phyloP scores from a whole-genome alignment of 2,329 filamentous ascomycete species.

The Ophiosphaerella narmari region DNA sequence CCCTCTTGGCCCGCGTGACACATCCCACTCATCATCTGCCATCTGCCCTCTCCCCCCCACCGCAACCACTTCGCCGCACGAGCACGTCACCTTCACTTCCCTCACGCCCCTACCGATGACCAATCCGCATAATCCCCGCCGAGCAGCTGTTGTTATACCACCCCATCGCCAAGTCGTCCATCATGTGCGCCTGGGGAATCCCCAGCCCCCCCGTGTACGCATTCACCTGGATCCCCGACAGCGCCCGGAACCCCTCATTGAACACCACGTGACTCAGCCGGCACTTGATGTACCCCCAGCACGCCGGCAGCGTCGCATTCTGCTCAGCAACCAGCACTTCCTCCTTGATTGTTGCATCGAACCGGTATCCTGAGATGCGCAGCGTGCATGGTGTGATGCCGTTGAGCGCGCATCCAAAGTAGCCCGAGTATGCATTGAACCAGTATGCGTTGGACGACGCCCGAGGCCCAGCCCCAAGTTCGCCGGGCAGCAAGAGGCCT shows the following conservation, averaged over 20 bases:
- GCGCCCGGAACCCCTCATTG: constrained; percentile 41
- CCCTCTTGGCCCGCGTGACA: constrained; percentile 14
- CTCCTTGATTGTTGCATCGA: constrained; percentile 36
- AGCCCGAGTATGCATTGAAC: constrained; percentile 56
- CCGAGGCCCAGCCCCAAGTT: constrained; percentile 53
- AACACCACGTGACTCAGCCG: constrained; percentile 51
- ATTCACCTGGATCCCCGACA: constrained; percentile 56
- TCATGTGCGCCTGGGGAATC: constrained; percentile 50
- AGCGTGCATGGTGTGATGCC: constrained; percentile 48
- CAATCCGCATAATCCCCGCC: constrained; percentile 48
- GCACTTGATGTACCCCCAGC: constrained; percentile 49
- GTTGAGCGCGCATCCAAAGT: constrained; percentile 54
- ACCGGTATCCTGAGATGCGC: constrained; percentile 54
- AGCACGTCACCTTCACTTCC: too few relatives aligned
- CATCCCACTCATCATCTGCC: constrained; percentile 18
- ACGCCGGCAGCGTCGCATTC: constrained; percentile 50
- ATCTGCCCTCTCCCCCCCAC: too few relatives aligned
- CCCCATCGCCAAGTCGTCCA: constrained; percentile 54
- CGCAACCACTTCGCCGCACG: background rate
- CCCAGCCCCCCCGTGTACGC: constrained; percentile 48
- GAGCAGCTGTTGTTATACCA: constrained; percentile 58
- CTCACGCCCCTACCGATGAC: constrained; percentile 27
- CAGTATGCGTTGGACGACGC: constrained; percentile 52
- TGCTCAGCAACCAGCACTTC: constrained; percentile 46
- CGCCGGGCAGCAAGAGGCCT: constrained; percentile 48